A percentile compares a stretch with the other conserved stretches of the same genome.
phyloP scores from a whole-genome alignment of 2,329 filamentous ascomycete genomes.

The Knoxdaviesia proteae region DNA sequence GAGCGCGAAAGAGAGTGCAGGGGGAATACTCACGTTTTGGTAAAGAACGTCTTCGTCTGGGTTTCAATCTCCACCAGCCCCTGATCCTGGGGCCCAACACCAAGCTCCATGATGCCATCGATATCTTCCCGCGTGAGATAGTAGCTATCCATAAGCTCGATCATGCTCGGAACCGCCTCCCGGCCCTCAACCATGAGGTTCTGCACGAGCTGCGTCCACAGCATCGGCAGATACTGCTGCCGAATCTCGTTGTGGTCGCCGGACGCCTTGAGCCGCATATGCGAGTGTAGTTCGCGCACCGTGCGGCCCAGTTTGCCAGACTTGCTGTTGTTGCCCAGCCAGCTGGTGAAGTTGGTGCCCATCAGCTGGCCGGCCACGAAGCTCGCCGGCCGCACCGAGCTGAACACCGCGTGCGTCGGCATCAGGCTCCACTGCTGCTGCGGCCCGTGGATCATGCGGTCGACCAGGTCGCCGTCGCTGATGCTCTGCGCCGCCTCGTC shows the following conservation, averaged over 20 bases:
- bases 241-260: constrained; percentile 86
- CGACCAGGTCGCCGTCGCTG: constrained; percentile 87
- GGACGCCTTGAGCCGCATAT: constrained; percentile 81
- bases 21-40: constrained; percentile 46
- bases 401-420: constrained; percentile 90
- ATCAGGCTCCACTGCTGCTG: constrained; percentile 98
- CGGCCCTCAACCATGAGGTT: constrained; percentile 60
- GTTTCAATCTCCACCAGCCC: constrained; percentile 57
- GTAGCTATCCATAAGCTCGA: constrained; percentile 93
- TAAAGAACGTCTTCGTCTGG: constrained; percentile 77
- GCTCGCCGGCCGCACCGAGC: constrained; percentile 78
- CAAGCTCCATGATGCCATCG: constrained; percentile 78
- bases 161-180: constrained; percentile 62
- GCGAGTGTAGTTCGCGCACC: constrained; percentile 85
- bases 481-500: constrained; percentile 88
- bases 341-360: constrained; percentile 61
- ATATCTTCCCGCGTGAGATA: constrained; percentile 89
- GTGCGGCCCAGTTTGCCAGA: constrained; percentile 55
- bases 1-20: background rate
- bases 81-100: constrained; percentile 66
- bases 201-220: constrained; percentile 66
- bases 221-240: constrained; percentile 76
- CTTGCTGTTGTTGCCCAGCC: constrained; percentile 93
- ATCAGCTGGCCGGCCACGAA: constrained; percentile 63
- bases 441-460: constrained; percentile 93